Conservation (phyloP, 257 asterid species). For the Solanum appendiculatum region DNA sequence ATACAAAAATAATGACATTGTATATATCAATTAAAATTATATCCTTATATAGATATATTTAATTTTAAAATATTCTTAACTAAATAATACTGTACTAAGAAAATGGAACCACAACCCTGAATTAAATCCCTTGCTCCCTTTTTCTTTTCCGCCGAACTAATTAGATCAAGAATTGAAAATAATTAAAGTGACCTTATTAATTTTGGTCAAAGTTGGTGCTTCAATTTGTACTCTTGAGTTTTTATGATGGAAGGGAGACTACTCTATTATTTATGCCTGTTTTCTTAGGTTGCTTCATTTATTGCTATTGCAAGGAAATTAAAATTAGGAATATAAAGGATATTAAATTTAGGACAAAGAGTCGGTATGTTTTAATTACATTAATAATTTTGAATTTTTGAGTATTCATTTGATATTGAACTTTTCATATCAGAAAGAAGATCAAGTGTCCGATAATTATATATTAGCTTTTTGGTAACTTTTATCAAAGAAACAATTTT, state of each 20-base stretch:
- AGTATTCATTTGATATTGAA: background rate
- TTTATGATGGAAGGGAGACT: background rate
- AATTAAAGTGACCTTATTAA: background rate
- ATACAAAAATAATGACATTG: too few relatives aligned
- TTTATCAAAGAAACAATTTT: too few relatives aligned
- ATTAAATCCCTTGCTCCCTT: background rate
- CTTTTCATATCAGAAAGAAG: too few relatives aligned
- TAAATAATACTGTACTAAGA: background rate
- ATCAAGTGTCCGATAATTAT: too few relatives aligned
- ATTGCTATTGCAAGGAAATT: background rate
- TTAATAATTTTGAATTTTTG: background rate
- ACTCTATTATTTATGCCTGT: background rate
- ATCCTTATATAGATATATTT: background rate
- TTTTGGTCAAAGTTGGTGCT: background rate
- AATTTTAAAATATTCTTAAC: background rate
- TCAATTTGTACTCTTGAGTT: background rate
- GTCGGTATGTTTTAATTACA: background rate
- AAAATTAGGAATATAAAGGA: background rate
- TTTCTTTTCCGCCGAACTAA: background rate
- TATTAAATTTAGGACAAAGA: background rate
- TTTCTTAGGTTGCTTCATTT: background rate
- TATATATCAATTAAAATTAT: too few relatives aligned
- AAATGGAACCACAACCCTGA: background rate
- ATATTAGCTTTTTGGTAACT: too few relatives aligned
- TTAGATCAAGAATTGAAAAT: background rate